Evolutionary conservation across 73 alveolate species (phyloP), one percentile per base, ranked within the genome.

Genomic region (Paramecium primaurelia): DNA sequence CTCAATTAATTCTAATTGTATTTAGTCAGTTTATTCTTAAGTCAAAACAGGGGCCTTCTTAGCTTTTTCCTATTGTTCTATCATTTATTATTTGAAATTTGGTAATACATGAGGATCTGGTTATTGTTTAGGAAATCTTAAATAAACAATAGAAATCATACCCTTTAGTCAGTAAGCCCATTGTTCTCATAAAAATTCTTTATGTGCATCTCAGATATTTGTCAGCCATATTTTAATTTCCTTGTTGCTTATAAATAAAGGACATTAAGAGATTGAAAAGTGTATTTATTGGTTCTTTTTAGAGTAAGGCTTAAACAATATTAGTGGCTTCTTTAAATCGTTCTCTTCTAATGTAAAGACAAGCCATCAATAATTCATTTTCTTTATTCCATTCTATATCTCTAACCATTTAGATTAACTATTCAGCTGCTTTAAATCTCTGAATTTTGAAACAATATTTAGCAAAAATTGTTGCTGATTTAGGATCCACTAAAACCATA

Each of bases 371-470:
- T 71, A 89, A 47, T 89, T 89, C 80, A 40, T 71, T 40, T 42
- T 89, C 94, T 64, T 89, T 95, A 16, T 95, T 77, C 59, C 47
- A 71, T 77, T 92, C 86, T 44, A 93, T 59, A 9, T 94, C 92
- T 71, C 90, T 58, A 2, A 94, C 95, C 68, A 94, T 96, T 93
- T 92, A 77, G 16, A 95, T 77, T 86, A 92, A 93, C 58, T 92
- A 92, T 51, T 97, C 97, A 16, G 98, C 99, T 40, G 92, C 92
- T 7, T 90, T 96, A 28, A 93, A 84, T 49, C 96, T 92, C 26
- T 96, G 93, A 40, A 93, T 93, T 86, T 98, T 97, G 26, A 95
- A 86, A 60, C 93, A 93, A 86, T 94, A 96, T 30, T 92, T 49
- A 18, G 97, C 95, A 51, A 88, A 92, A 34, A 87, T 96, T 59